Conservation (phyloP, 495 filamentous ascomycete species). For the Tuber melanosporum region DNA sequence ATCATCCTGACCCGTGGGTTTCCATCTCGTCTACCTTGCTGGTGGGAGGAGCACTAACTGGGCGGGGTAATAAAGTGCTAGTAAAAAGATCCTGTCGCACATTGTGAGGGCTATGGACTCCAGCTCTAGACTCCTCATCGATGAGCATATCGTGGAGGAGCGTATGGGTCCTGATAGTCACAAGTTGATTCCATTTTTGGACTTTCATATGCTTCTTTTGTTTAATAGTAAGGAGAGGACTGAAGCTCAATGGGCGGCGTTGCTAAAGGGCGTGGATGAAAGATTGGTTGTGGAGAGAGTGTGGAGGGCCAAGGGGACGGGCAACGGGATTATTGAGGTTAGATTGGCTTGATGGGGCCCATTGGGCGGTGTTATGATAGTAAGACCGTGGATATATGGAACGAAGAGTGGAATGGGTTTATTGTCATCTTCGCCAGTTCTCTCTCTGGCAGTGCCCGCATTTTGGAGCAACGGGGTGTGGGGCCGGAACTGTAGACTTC, state of each 20-base stretch:
- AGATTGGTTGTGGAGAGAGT: slow-evolving; percentile 15
- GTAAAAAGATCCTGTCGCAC: slow-evolving; percentile 8
- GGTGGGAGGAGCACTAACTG: not conserved
- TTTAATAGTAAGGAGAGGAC: slow-evolving; percentile 10
- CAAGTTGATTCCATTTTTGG: not conserved
- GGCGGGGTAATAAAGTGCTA: not conserved
- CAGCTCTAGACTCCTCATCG: slow-evolving; percentile 6
- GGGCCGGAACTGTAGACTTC: not conserved
- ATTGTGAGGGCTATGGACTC: slow-evolving; percentile 9
- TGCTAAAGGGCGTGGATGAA: slow-evolving; percentile 12
- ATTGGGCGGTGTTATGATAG: not conserved
- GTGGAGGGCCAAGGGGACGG: not conserved
- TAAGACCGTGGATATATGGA: not conserved
- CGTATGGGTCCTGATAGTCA: slow-evolving; percentile 6
- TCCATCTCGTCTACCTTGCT: too few relatives aligned
- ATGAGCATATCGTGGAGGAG: slow-evolving; percentile 8
- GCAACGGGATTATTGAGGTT: not conserved
- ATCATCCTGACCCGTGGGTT: slow-evolving; percentile 18
- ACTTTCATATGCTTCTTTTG: slow-evolving; percentile 10
- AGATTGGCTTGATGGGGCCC: not conserved
- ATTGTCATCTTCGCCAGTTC: not conserved
- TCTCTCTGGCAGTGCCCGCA: not conserved
- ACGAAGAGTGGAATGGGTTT: not conserved
- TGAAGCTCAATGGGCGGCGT: slow-evolving; percentile 4
- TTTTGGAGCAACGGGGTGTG: not conserved